Evolutionary conservation across 176 grass and related monocot species (phyloP), one percentile per base, ranked within the genome.

Genomic region (Poa annua): DNA sequence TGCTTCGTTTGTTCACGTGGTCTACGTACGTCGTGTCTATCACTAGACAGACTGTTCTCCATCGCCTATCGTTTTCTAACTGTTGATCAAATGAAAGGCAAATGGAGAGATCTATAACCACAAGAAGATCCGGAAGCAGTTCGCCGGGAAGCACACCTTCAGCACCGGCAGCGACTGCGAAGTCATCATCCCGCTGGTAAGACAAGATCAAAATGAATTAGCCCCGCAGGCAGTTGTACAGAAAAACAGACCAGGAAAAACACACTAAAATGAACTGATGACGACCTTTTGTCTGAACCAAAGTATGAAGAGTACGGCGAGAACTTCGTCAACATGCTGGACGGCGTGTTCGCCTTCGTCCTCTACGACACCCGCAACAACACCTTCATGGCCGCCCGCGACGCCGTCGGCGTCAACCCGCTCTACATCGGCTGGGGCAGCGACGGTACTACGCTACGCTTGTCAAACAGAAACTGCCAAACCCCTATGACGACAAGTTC

Each of bases 21-120:
- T 78, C 17, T 20, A 70, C 80, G 66, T 82, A 48, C 11, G 12
- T 48, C 45, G 11, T 48, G 11, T 19, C 4, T 78, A n/a, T 15
- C 0, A 8, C 36, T 38, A 38, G 36, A 48, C 1, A 26, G 17
- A 5, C 52, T 24, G 29, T 14, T 42, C 20, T 38, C 29, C 29
- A 24, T 68, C n/a, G 1, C 22, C 69, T 51, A 56, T 53, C 26
- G 11, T 42, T 71, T 29, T 21, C 61, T 49, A 52, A 56, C 56
- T n/a, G 29, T 21, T 36, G 21, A 5, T 16, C 48, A 50, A 39
- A 38, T 33, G 38, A 10, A 38, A 97, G 96, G 88, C 92, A 32
- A 98, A 98, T 80, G 96, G 90, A 73, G 96, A 98, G 75, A 99
- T 99, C 56, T 99, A 99, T 81, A 99, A 96, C 89, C 93, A 99